A percentile compares a stretch with the other conserved stretches of the same genome.
These are phyloP conservation scores for Xylaria sp. DNA, from an alignment of 2,329 filamentous ascomycete genomes.

Conservation along the genomic window DNA sequence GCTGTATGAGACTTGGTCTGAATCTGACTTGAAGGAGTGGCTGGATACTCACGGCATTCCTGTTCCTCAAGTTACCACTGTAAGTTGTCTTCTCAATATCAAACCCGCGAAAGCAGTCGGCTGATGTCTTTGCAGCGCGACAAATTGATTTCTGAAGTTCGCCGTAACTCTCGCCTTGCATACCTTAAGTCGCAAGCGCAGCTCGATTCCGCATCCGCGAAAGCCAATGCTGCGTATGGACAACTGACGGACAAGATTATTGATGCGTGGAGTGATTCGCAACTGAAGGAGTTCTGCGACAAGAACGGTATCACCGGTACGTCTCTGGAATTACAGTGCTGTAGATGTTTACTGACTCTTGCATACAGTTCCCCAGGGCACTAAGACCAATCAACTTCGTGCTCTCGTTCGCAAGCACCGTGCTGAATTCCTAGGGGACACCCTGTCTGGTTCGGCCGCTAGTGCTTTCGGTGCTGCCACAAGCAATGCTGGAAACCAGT, in stretches of 20 bases:
- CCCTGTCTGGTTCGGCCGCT: constrained; percentile 64
- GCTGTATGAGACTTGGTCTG: constrained; percentile 91
- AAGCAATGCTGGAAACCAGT: constrained; percentile 79
- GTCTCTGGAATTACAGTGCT: constrained; percentile 12
- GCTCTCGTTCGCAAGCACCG: constrained; percentile 91
- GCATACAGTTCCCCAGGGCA: constrained; percentile 84
- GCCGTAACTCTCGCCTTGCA: constrained; percentile 87
- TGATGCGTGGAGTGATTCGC: constrained; percentile 86
- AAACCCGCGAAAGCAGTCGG: not conserved
- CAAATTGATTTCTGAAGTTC: constrained; percentile 86
- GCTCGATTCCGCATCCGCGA: constrained; percentile 69
- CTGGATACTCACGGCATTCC: constrained; percentile 89
- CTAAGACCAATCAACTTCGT: constrained; percentile 87
- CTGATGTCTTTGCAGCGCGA: constrained; percentile 68
- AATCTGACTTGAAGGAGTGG: constrained; percentile 94
- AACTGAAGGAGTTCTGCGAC: constrained; percentile 93
- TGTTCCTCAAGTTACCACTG: constrained; percentile 80
- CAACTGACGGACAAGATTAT: constrained; percentile 85
- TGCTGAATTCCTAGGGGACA: constrained; percentile 76
- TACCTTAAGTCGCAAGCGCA: constrained; percentile 74
- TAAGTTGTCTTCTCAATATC: constrained; percentile 42
- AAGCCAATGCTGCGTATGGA: constrained; percentile 75
- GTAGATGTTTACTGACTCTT: constrained; percentile 29
- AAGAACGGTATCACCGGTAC: constrained; percentile 78
- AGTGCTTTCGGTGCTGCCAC: constrained; percentile 78